A percentile compares a stretch with the other conserved stretches of the same genome.
Evolutionary conservation across 1,284 basidiomycete genomes (phyloP).

Genomic region (Coriolopsis trogii): DNA sequence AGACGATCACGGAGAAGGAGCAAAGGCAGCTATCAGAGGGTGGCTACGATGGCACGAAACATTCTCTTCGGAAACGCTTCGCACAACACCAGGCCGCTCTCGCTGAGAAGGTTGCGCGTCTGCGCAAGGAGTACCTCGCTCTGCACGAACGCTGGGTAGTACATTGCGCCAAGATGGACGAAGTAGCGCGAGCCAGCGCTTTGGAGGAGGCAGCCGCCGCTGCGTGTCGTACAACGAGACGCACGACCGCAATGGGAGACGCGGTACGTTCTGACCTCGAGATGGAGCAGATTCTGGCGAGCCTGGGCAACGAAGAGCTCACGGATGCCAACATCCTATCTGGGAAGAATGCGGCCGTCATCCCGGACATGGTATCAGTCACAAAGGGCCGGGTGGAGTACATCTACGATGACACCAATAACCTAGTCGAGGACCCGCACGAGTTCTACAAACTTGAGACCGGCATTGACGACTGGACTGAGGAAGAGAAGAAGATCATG

Average conservation of each 20-base stretch:
- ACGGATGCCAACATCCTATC: slow-evolving; percentile 91
- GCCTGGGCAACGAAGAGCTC: slow-evolving; percentile 88
- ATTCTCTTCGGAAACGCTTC: slow-evolving; percentile 56
- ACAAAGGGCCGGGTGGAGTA: slow-evolving; percentile 62
- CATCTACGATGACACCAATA: slow-evolving; percentile 85
- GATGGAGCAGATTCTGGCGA: slow-evolving; percentile 96
- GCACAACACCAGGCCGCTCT: slow-evolving; percentile 52
- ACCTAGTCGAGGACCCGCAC: slow-evolving; percentile 76
- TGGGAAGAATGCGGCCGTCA: slow-evolving; percentile 83
- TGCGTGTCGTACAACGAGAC: slow-evolving; percentile 72
- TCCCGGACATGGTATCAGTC: slow-evolving; percentile 91
- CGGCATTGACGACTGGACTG: slow-evolving; percentile 83
- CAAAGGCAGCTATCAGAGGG: slow-evolving; percentile 39
- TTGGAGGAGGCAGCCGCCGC: slow-evolving; percentile 50
- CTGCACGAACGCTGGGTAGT: slow-evolving; percentile 73
- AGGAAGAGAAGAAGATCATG: slow-evolving; percentile 83
- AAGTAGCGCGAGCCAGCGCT: slow-evolving; percentile 39
- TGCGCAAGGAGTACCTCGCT: slow-evolving; percentile 69
- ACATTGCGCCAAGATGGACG: slow-evolving; percentile 71
- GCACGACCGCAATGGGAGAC: slow-evolving; percentile 81
- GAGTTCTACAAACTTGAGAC: slow-evolving; percentile 79
- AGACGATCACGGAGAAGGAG: slow-evolving; percentile 46
- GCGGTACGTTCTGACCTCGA: slow-evolving; percentile 94
- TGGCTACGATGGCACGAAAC: slow-evolving; percentile 44
- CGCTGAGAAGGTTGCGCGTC: slow-evolving; percentile 54